A percentile compares a stretch with the other conserved stretches of the same genome.
phyloP scores from a whole-genome alignment of 1,284 basidiomycete genomes.

The Kwoniella shivajii region DNA sequence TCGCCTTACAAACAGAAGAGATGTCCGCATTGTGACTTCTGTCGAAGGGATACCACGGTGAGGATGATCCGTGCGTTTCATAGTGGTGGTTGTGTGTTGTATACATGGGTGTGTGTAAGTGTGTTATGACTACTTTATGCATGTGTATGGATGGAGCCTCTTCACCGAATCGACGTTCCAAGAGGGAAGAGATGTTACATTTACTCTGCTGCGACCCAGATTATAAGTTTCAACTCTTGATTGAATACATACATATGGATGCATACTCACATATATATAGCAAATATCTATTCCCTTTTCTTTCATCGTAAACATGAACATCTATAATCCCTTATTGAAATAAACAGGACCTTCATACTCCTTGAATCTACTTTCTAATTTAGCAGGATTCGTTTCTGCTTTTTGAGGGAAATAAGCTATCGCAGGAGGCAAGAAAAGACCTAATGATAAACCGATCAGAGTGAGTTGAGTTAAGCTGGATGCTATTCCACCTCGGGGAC shows the following conservation, averaged over 20 bases:
- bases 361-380: conserved; percentile 51
- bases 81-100: neutral
- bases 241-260: too few relatives aligned
- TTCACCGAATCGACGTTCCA: too few relatives aligned
- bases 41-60: too few relatives aligned
- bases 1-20: neutral
- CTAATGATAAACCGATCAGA: conserved; percentile 57
- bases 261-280: too few relatives aligned
- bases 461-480: conserved; percentile 52
- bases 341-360: conserved; percentile 52
- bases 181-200: too few relatives aligned
- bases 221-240: too few relatives aligned
- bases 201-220: too few relatives aligned
- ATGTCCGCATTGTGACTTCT: too few relatives aligned
- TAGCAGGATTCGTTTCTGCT: conserved; percentile 51
- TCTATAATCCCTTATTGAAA: conserved; percentile 59
- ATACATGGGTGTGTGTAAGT: neutral
- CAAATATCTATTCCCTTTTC: neutral
- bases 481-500: conserved; percentile 46
- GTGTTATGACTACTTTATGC: neutral
- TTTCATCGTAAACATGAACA: neutral
- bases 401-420: conserved; percentile 61
- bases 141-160: neutral
- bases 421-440: conserved; percentile 60
- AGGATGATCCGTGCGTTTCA: neutral